These are phyloP conservation scores for Parathielavia appendiculata DNA, from an alignment of 495 filamentous ascomycete genomes.

Conservation along the genomic window DNA sequence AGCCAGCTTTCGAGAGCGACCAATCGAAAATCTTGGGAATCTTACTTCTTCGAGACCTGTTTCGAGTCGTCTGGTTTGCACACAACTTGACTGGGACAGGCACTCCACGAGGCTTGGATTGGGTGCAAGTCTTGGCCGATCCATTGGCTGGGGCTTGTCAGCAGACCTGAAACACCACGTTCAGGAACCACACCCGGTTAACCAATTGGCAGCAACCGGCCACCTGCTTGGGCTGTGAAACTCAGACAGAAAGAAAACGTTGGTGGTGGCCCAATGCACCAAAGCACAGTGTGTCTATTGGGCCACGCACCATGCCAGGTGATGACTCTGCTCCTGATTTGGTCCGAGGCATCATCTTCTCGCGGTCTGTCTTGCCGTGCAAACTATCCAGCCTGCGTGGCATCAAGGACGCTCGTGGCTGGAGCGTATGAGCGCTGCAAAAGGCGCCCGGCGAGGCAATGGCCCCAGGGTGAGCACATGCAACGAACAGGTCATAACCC, in stretches of 20 bases:
- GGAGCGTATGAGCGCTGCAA: too few relatives aligned
- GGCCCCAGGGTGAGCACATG: too few relatives aligned
- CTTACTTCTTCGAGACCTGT: not conserved
- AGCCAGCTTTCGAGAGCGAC: not conserved
- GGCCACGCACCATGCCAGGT: too few relatives aligned
- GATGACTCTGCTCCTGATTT: too few relatives aligned
- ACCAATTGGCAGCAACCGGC: not conserved
- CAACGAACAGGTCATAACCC: too few relatives aligned
- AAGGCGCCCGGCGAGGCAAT: too few relatives aligned
- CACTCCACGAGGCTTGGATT: not conserved
- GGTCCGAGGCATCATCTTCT: too few relatives aligned
- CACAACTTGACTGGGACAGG: not conserved
- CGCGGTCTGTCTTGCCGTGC: too few relatives aligned
- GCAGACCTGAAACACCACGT: slow-evolving; percentile 7
- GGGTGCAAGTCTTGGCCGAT: slow-evolving; percentile 9
- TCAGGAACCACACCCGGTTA: not conserved
- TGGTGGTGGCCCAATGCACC: too few relatives aligned
- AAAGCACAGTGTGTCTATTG: too few relatives aligned
- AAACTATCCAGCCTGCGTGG: too few relatives aligned
- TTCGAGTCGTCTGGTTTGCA: not conserved
- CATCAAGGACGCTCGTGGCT: too few relatives aligned
- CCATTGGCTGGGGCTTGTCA: slow-evolving; percentile 7
- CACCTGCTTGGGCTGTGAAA: not conserved
- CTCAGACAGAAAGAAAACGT: not conserved
- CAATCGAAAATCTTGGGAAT: not conserved